A percentile compares a stretch with the other conserved stretches of the same genome.
These are phyloP conservation scores for Tephrocybe sp. DNA, from an alignment of 768 basidiomycete species.

Conservation along the genomic window DNA sequence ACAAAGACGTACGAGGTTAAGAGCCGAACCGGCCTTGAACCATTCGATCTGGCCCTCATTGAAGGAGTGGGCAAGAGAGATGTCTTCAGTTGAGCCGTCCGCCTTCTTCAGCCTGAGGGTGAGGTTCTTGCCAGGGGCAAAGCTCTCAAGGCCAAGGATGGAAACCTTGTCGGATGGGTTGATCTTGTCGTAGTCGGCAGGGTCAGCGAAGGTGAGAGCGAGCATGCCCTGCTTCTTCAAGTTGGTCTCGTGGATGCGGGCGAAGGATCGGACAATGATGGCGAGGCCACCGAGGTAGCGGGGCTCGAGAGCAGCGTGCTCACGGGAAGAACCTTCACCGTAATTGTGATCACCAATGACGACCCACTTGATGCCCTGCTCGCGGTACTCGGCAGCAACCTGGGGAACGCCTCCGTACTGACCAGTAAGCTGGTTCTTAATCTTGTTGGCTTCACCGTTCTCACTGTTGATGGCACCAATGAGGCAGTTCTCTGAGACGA, in stretches of 20 bases:
- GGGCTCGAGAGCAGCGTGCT: conserved; percentile 96
- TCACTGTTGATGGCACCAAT: conserved; percentile 97
- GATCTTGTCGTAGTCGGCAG: conserved; percentile 93
- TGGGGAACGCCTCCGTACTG: conserved; percentile 83
- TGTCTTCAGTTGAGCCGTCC: conserved; percentile 58
- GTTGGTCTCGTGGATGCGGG: conserved; percentile 97
- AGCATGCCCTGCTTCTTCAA: conserved; percentile 99
- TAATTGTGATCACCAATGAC: conserved; percentile 96
- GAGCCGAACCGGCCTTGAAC: conserved; percentile 97
- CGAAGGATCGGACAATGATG: conserved; percentile 94
- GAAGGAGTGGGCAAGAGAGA: conserved; percentile 87
- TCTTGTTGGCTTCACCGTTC: conserved; percentile 94
- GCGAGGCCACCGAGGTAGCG: conserved; percentile 94
- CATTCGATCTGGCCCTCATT: conserved; percentile 97
- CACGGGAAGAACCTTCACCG: conserved; percentile 97
- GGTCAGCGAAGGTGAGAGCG: conserved; percentile 88
- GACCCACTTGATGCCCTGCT: conserved; percentile 91
- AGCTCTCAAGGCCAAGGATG: conserved; percentile 84
- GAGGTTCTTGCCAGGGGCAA: conserved; percentile 91
- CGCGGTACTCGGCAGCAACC: conserved; percentile 85
- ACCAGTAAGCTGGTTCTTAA: conserved; percentile 88
- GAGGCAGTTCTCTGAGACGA: conserved; percentile 95
- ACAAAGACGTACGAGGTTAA: conserved; percentile 71
- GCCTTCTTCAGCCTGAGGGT: conserved; percentile 78
- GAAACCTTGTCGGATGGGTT: conserved; percentile 84